A percentile compares a stretch with the other conserved stretches of the same genome.
Evolutionary conservation across 2,329 filamentous ascomycete genomes (phyloP).

Genomic region (Dothideomycetes sp.): DNA sequence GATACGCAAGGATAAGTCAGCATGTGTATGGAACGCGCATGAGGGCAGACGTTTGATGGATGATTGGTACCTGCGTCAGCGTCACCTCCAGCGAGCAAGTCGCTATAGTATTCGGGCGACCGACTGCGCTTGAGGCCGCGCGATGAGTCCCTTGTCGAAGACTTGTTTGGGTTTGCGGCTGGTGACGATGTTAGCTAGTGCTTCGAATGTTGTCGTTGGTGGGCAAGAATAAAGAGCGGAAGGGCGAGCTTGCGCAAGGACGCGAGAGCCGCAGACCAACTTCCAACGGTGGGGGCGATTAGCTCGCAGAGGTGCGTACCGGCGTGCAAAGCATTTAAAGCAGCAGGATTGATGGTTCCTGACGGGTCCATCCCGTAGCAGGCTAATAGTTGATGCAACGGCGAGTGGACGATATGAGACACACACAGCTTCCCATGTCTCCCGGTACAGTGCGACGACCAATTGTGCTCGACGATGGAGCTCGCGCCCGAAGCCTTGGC

Average conservation of each 20-base stretch:
- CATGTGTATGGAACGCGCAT: constrained; percentile 1
- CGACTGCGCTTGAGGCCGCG: constrained; percentile 71
- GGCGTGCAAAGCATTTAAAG: constrained; percentile 50
- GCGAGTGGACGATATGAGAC: constrained; percentile 20
- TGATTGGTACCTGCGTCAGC: constrained; percentile 60
- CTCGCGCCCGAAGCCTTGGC: not conserved
- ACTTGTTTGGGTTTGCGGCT: constrained; percentile 17
- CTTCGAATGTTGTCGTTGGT: too few relatives aligned
- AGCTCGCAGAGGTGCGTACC: too few relatives aligned
- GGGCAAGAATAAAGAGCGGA: too few relatives aligned
- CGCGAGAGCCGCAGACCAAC: too few relatives aligned
- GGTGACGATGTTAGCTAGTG: too few relatives aligned
- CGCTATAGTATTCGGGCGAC: constrained; percentile 53
- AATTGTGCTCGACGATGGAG: not conserved
- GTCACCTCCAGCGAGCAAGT: constrained; percentile 32
- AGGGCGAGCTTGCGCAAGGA: too few relatives aligned
- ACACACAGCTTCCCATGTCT: constrained; percentile 25
- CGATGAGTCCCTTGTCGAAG: constrained; percentile 43
- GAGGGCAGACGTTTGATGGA: constrained; percentile 30
- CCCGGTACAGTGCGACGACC: not conserved
- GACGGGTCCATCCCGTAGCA: constrained; percentile 50
- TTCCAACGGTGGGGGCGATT: too few relatives aligned
- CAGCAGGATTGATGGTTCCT: constrained; percentile 85
- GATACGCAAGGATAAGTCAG: constrained; percentile 14
- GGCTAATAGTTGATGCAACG: constrained; percentile 14